Conservation (phyloP, 495 filamentous ascomycete genomes). For the Neurospora pannonica region DNA sequence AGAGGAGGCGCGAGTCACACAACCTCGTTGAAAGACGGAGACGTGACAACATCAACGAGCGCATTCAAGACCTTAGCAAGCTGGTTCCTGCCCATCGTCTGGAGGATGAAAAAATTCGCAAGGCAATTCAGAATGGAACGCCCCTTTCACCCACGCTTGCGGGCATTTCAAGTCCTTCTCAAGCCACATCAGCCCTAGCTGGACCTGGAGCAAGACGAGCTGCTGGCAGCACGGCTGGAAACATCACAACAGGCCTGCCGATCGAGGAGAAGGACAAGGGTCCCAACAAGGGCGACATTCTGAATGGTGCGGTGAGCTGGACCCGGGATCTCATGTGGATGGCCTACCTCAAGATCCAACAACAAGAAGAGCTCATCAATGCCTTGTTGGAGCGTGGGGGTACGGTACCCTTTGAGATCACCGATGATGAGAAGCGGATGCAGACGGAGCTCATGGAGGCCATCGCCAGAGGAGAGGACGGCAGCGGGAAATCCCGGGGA, state of each 20-base stretch:
- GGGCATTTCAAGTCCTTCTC: conserved; percentile 48
- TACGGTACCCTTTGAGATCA: conserved; percentile 69
- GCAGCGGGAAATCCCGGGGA: conserved; percentile 19
- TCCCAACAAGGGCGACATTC: conserved; percentile 96
- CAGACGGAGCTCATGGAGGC: conserved; percentile 81
- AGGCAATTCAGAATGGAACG: conserved; percentile 83
- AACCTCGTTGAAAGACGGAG: conserved; percentile 92
- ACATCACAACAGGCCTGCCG: conserved; percentile 81
- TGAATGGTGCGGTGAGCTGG: conserved; percentile 95
- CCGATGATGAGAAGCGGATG: conserved; percentile 93
- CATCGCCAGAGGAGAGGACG: conserved; percentile 64
- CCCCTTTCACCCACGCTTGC: conserved; percentile 72
- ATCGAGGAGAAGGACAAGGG: conserved; percentile 98
- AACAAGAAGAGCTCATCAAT: conserved; percentile 75
- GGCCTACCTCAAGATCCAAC: conserved; percentile 73
- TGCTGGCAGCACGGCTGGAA: conserved; percentile 53
- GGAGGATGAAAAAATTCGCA: conserved; percentile 94
- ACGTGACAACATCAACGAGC: conserved; percentile 96
- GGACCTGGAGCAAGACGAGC: conserved; percentile 78
- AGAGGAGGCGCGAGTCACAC: conserved; percentile 84
- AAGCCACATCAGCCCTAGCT: conserved; percentile 82
- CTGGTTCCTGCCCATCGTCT: conserved; percentile 87
- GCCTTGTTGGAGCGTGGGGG: conserved; percentile 61
- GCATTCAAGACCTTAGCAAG: conserved; percentile 91
- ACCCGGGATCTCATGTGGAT: conserved; percentile 97